Conservation (phyloP, 169 alveolate genomes). For the Theileria orientalis region DNA sequence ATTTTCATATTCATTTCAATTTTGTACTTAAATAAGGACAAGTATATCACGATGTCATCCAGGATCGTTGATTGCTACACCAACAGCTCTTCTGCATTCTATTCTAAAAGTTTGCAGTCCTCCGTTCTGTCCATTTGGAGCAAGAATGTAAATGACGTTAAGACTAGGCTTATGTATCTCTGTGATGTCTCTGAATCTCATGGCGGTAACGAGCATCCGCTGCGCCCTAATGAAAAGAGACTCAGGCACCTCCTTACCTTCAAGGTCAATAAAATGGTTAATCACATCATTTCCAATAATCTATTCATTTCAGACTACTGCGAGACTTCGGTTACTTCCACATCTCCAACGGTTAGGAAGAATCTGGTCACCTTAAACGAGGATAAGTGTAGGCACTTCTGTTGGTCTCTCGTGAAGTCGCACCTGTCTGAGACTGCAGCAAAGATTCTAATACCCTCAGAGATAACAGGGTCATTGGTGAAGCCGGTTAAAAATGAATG, state of each 20-base stretch:
- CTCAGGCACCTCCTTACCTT: constrained; percentile 32
- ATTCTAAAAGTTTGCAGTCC: constrained; percentile 18
- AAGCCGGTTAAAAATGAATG: not conserved
- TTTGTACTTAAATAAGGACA: constrained; percentile 26
- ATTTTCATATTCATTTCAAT: constrained; percentile 45
- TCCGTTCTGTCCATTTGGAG: constrained; percentile 41
- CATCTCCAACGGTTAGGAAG: not conserved
- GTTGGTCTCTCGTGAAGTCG: constrained; percentile 23
- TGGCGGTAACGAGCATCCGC: constrained; percentile 28
- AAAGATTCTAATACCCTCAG: constrained; percentile 1
- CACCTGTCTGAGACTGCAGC: not conserved
- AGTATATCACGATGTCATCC: constrained; percentile 41
- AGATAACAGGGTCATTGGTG: not conserved
- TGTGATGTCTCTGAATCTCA: constrained; percentile 26
- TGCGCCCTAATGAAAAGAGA: constrained; percentile 33
- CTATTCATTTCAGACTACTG: constrained; percentile 36
- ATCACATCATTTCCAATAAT: constrained; percentile 3
- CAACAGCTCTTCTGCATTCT: not conserved
- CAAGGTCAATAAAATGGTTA: constrained; percentile 40
- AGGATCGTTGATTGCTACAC: constrained; percentile 48
- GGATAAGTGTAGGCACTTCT: constrained; percentile 10
- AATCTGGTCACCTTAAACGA: constrained; percentile 11
- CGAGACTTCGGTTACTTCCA: not conserved
- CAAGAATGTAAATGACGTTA: constrained; percentile 42
- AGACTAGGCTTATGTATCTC: constrained; percentile 39